phyloP scores from a whole-genome alignment of 768 basidiomycete genomes.

The Lanmaoa pseudosensibilis region DNA sequence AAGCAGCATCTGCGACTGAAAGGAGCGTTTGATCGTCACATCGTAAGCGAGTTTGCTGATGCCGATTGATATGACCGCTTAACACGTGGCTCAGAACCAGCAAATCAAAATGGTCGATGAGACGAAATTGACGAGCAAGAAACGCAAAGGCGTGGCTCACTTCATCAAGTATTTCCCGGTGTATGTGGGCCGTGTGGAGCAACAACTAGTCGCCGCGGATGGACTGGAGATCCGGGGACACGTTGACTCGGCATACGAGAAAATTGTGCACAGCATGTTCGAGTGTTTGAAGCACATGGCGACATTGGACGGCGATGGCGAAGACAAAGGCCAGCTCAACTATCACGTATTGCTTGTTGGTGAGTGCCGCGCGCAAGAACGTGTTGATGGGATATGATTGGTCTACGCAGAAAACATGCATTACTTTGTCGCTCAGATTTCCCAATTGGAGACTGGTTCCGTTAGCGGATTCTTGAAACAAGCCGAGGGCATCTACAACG shows the following conservation, averaged over 20 bases:
- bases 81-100: conserved; percentile 54
- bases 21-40: conserved; percentile 72
- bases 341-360: conserved; percentile 95
- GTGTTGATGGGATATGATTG: conserved; percentile 1
- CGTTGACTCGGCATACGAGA: conserved; percentile 85
- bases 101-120: conserved; percentile 88
- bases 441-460: conserved; percentile 65
- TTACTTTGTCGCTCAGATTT: conserved; percentile 82
- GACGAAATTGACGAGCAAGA: conserved; percentile 89
- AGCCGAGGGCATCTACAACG: conserved; percentile 84
- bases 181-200: conserved; percentile 82
- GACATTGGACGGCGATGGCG: conserved; percentile 88
- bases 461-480: conserved; percentile 61
- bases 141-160: conserved; percentile 86
- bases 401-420: conserved; percentile 86
- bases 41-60: conserved; percentile 44
- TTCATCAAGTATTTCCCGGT: conserved; percentile 93
- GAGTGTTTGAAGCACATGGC: conserved; percentile 94
- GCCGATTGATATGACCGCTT: not conserved
- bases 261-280: conserved; percentile 88
- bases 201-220: conserved; percentile 76
- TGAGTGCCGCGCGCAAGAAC: conserved; percentile 42
- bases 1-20: conserved; percentile 81
- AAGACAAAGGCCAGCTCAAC: conserved; percentile 96
- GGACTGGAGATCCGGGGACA: conserved; percentile 71